Percentiles rank a stretch among this genome's conserved stretches.
phyloP scores from a whole-genome alignment of 1,139 yeast genomes.

The Yamadazyma diddensiae region DNA sequence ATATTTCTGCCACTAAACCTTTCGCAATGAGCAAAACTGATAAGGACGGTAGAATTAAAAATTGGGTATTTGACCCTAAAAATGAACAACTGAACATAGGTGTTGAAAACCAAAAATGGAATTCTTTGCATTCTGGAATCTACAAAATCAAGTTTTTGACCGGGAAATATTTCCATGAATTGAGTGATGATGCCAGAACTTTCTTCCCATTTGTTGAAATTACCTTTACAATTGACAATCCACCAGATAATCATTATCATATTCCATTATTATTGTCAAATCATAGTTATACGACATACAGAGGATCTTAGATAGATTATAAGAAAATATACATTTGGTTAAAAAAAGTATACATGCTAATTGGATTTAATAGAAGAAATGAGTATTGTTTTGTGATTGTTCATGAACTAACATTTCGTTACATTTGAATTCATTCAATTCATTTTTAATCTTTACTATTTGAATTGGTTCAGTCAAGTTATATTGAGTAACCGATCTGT shows the following conservation, averaged over 20 bases:
- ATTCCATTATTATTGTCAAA: slow-evolving; percentile 80
- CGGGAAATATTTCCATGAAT: slow-evolving; percentile 54
- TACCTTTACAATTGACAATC: slow-evolving; percentile 58
- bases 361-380: slow-evolving; percentile 41
- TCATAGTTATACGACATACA: slow-evolving; percentile 82
- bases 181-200: slow-evolving; percentile 34
- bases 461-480: slow-evolving; percentile 45
- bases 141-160: slow-evolving; percentile 78
- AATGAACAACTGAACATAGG: slow-evolving; percentile 26
- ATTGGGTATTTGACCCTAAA: slow-evolving; percentile 57
- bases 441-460: slow-evolving; percentile 47
- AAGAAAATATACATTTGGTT: neutral
- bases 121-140: slow-evolving; percentile 50
- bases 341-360: neutral
- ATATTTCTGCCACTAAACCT: slow-evolving; percentile 27
- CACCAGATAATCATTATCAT: slow-evolving; percentile 80
- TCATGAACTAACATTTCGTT: slow-evolving; percentile 58
- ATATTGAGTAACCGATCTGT: slow-evolving; percentile 51
- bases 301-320: slow-evolving; percentile 54
- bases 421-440: slow-evolving; percentile 50
- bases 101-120: slow-evolving; percentile 32
- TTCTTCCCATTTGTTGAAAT: slow-evolving; percentile 88
- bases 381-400: slow-evolving; percentile 48
- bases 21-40: slow-evolving; percentile 71
- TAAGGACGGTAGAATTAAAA: slow-evolving; percentile 69